Percentiles rank a stretch among this genome's conserved stretches.
phyloP scores from a whole-genome alignment of 2,329 filamentous ascomycete species.

The Metarhizium guizhouense region DNA sequence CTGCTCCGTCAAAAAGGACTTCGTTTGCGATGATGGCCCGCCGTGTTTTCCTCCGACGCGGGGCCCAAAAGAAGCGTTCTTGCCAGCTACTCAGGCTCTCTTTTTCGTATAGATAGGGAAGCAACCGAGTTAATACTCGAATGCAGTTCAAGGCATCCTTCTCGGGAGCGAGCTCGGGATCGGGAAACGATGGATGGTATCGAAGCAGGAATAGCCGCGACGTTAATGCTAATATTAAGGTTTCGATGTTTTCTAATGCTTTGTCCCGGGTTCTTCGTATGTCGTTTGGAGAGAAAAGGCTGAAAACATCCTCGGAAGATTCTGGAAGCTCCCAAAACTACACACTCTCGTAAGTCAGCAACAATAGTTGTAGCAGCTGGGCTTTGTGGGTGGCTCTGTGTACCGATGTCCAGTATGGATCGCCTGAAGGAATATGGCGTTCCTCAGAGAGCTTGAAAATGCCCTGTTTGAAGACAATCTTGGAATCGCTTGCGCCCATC shows the following conservation, averaged over 20 bases:
- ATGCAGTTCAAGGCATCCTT: conserved; percentile 92
- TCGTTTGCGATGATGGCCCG: conserved; percentile 59
- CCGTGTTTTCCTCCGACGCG: conserved; percentile 62
- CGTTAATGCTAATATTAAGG: conserved; percentile 74
- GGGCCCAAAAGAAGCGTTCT: conserved; percentile 84
- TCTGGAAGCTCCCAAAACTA: conserved; percentile 98
- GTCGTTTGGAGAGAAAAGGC: conserved; percentile 80
- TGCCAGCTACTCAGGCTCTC: conserved; percentile 81
- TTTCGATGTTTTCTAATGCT: conserved; percentile 82
- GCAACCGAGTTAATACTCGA: conserved; percentile 75
- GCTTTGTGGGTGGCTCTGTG: conserved; percentile 24
- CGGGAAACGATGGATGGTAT: conserved; percentile 85
- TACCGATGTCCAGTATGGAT: conserved; percentile 89
- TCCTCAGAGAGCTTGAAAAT: conserved; percentile 96
- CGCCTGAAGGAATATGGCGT: conserved; percentile 74
- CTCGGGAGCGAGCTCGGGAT: conserved; percentile 75
- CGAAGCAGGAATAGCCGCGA: conserved; percentile 73
- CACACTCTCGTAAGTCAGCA: conserved; percentile 3
- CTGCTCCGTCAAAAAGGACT: conserved; percentile 74
- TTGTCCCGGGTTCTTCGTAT: conserved; percentile 82
- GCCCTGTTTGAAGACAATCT: conserved; percentile 96
- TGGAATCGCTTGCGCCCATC: conserved; percentile 98
- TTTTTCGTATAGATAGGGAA: conserved; percentile 88
- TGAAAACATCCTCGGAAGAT: conserved; percentile 92
- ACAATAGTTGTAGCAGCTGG: neutral